These are phyloP conservation scores for Macrotyloma uniflorum DNA, from an alignment of 306 rosid species.

Conservation along the genomic window DNA sequence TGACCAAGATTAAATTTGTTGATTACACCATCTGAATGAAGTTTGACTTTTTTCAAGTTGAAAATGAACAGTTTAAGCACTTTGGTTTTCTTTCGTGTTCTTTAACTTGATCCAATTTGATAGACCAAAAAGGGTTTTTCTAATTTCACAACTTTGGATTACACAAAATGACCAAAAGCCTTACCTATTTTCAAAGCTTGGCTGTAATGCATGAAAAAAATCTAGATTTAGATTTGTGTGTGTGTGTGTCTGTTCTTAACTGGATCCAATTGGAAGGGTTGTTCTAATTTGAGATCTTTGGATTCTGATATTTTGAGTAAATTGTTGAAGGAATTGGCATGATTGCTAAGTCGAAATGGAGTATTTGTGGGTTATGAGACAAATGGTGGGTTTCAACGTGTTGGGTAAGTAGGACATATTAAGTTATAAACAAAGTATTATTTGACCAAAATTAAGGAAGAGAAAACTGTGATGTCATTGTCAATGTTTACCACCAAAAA, in stretches of 20 bases:
- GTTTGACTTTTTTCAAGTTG: neutral
- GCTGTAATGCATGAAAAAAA: neutral
- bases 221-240: neutral
- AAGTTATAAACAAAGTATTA: neutral
- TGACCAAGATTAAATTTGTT: neutral
- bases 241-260: neutral
- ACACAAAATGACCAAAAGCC: neutral
- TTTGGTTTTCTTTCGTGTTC: neutral
- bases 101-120: neutral
- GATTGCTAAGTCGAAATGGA: neutral
- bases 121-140: neutral
- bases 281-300: neutral
- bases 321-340: neutral
- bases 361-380: neutral
- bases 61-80: neutral
- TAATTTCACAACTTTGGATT: neutral
- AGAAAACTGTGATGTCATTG: neutral
- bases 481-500: constrained; percentile 21
- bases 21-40: neutral
- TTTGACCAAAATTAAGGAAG: constrained; percentile 7
- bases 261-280: neutral
- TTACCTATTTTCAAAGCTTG: neutral
- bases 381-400: neutral
- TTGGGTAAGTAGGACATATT: neutral
- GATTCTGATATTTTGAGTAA: neutral